Conservation (phyloP, 1,284 basidiomycete genomes). For the Ustilago xerochloae region DNA sequence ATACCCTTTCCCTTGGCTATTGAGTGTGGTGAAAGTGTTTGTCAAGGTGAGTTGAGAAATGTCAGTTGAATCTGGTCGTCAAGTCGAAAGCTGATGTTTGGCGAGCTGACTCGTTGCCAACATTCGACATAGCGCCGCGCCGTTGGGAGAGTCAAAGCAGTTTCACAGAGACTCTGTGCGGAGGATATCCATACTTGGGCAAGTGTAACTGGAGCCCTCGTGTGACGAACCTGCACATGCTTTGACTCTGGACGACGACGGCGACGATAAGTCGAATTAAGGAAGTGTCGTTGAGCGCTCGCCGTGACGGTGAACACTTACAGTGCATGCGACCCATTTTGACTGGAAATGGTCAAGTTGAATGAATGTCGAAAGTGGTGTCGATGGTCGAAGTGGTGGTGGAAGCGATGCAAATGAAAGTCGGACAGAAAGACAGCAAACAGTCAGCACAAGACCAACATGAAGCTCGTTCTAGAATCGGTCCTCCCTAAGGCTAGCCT, state of each 20-base stretch:
- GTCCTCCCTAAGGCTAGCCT: slow-evolving; percentile 12
- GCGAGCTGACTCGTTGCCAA: slow-evolving; percentile 8
- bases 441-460: slow-evolving; percentile 59
- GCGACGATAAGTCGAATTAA: background rate
- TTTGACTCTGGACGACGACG: background rate
- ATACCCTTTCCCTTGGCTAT: slow-evolving; percentile 68
- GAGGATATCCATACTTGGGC: no score
- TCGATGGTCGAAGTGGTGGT: slow-evolving; percentile 1
- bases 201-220: background rate
- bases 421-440: slow-evolving; percentile 56
- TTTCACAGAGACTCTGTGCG: no score
- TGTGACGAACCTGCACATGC: no score
- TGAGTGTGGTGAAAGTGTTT: background rate
- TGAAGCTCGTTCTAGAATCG: slow-evolving; percentile 49
- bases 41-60: background rate
- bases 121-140: background rate
- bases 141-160: no score
- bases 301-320: slow-evolving; percentile 35
- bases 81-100: background rate
- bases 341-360: slow-evolving; percentile 40
- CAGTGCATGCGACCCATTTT: slow-evolving; percentile 69
- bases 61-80: slow-evolving; percentile 14
- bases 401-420: slow-evolving; percentile 14
- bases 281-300: slow-evolving; percentile 9
- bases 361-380: slow-evolving; percentile 10